A percentile compares a stretch with the other conserved stretches of the same genome.
phyloP scores from a whole-genome alignment of 305 asterid genomes.

The Fraxinus nigra region DNA sequence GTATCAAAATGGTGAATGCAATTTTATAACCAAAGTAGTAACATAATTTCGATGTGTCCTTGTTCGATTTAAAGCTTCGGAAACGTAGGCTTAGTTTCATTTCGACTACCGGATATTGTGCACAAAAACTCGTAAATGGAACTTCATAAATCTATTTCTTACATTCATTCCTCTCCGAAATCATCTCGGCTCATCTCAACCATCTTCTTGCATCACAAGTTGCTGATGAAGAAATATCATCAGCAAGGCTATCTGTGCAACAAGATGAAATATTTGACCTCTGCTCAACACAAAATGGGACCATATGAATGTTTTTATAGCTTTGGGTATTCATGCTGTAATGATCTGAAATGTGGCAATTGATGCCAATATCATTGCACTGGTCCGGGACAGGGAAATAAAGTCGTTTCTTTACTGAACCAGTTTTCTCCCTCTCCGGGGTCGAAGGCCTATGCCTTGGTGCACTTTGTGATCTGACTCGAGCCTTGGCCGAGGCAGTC shows the following conservation, averaged over 20 bases:
- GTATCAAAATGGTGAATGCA: not conserved
- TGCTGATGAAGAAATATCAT: constrained; percentile 11
- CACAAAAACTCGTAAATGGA: not conserved
- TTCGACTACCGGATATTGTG: not conserved
- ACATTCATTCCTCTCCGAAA: not conserved
- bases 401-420: constrained; percentile 52
- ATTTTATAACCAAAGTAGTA: not conserved
- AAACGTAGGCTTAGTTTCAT: not conserved
- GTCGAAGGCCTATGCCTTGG: constrained; percentile 56
- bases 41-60: not conserved
- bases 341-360: constrained; percentile 7
- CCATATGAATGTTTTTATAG: constrained; percentile 10
- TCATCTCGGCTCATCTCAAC: not conserved
- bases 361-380: constrained; percentile 4
- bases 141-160: not conserved
- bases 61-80: not conserved
- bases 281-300: constrained; percentile 8
- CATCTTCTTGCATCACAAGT: constrained; percentile 9
- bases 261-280: constrained; percentile 23
- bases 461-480: constrained; percentile 58
- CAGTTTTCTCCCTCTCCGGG: constrained; percentile 42
- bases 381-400: constrained; percentile 41
- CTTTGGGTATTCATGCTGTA: not conserved
- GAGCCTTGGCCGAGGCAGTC: constrained; percentile 74
- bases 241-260: constrained; percentile 23